Percentiles rank a stretch among this genome's conserved stretches.
Conservation (phyloP, 108 stramenopile species). For the Pseudonitzschia multistriata region DNA sequence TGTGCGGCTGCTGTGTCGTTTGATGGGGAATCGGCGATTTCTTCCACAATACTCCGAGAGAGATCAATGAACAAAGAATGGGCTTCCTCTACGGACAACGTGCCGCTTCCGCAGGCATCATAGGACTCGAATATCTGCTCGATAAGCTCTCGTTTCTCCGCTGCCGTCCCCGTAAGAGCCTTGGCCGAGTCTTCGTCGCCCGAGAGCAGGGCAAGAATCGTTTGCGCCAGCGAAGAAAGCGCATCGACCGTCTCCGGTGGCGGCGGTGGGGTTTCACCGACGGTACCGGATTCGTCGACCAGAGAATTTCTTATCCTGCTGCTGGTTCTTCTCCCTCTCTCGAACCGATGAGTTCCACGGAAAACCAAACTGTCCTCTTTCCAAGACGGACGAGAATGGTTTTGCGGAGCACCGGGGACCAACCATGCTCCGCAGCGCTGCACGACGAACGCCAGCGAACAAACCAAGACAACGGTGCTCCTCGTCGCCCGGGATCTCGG, state of each 20-base stretch:
- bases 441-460: no score
- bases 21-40: constrained; percentile 27
- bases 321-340: no score
- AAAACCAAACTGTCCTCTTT: no score
- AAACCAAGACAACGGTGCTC: no score
- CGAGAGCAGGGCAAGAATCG: constrained; percentile 43
- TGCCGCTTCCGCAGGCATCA: constrained; percentile 47
- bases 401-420: no score
- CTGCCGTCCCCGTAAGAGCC: constrained; percentile 25
- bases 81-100: constrained; percentile 43
- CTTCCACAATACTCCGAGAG: constrained; percentile 47
- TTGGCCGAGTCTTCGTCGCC: constrained; percentile 46
- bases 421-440: no score
- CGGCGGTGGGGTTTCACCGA: not conserved
- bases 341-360: no score
- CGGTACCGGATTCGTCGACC: not conserved
- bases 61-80: constrained; percentile 42
- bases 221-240: constrained; percentile 38
- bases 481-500: no score
- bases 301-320: no score
- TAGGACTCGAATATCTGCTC: constrained; percentile 41
- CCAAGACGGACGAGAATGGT: no score
- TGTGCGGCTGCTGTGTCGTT: not conserved
- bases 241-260: constrained; percentile 36
- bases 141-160: constrained; percentile 25